These are phyloP conservation scores for Candida multigemmis DNA, from an alignment of 805 yeast species.

Conservation along the genomic window DNA sequence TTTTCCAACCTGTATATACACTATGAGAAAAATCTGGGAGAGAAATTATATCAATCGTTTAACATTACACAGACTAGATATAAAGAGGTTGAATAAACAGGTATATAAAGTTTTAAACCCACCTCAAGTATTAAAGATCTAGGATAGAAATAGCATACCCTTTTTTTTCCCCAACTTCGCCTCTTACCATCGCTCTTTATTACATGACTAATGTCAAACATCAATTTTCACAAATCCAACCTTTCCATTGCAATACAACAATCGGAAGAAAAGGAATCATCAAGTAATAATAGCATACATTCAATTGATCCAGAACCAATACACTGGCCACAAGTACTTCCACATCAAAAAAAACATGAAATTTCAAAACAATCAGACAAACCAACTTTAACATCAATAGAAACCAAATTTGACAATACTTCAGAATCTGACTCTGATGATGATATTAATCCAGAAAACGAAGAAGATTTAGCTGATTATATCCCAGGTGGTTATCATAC, in stretches of 20 bases:
- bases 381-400: conserved; percentile 28
- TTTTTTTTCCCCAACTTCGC: no score
- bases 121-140: no score
- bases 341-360: conserved; percentile 4
- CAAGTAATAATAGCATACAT: conserved; percentile 3
- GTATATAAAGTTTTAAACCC: no score
- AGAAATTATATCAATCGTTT: no score
- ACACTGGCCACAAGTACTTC: conserved; percentile 4
- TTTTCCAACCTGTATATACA: no score
- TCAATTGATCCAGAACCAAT: conserved; percentile 4
- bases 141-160: no score
- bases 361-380: conserved; percentile 9
- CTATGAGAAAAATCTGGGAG: no score
- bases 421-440: conserved; percentile 16
- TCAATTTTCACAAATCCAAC: conserved; percentile 22
- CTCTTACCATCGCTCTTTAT: no score
- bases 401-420: conserved; percentile 20
- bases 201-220: no score
- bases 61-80: no score
- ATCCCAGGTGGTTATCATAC: conserved; percentile 95
- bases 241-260: conserved; percentile 35
- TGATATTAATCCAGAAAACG: conserved; percentile 42
- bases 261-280: conserved; percentile 21
- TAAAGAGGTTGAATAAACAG: no score
- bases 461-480: conserved; percentile 82